These are phyloP conservation scores for Podaxis mareebaensis DNA, from an alignment of 768 basidiomycete species.

Conservation along the genomic window DNA sequence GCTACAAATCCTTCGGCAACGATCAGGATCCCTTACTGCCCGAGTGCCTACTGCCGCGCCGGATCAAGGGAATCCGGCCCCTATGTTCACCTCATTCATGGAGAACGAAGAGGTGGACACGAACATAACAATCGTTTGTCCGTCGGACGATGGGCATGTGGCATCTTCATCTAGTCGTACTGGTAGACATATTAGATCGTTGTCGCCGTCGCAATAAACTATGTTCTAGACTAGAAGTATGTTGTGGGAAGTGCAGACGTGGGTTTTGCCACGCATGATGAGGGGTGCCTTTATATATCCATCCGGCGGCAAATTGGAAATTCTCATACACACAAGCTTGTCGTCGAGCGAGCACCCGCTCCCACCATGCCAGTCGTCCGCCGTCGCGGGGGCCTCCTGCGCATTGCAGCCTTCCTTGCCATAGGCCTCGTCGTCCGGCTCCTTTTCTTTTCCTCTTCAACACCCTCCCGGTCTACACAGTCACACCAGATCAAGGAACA, in stretches of 20 bases:
- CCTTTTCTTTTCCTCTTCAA: conserved; percentile 34
- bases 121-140: conserved; percentile 21
- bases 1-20: conserved; percentile 37
- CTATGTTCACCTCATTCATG: conserved; percentile 24
- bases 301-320: not conserved
- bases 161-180: not conserved
- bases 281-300: conserved; percentile 8
- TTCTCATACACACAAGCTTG: not conserved
- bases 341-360: not conserved
- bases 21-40: conserved; percentile 22
- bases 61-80: conserved; percentile 5
- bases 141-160: conserved; percentile 13
- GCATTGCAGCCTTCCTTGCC: conserved; percentile 36
- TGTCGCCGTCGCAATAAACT: not conserved
- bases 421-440: conserved; percentile 35
- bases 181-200: not conserved
- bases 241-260: conserved; percentile 6
- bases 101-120: conserved; percentile 23
- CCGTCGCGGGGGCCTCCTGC: conserved; percentile 52
- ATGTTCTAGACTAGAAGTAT: not conserved
- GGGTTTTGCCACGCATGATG: conserved; percentile 6
- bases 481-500: conserved; percentile 47
- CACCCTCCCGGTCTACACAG: conserved; percentile 26
- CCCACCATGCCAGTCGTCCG: conserved; percentile 40
- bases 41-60: conserved; percentile 12